These are phyloP conservation scores for Trametopsis cervina DNA, from an alignment of 768 basidiomycete genomes.

Conservation along the genomic window DNA sequence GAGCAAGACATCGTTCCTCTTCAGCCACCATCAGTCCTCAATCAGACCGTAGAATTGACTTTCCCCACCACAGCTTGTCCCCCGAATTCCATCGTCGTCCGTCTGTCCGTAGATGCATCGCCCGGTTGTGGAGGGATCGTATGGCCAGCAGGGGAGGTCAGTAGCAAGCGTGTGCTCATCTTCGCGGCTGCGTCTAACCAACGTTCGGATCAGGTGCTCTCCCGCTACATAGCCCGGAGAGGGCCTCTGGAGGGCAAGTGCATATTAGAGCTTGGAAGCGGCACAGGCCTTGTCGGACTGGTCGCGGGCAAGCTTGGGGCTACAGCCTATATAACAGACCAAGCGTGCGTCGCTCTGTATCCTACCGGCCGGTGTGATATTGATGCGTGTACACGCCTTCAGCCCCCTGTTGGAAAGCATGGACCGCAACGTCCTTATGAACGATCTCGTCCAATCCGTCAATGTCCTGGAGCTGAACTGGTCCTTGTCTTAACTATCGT, in stretches of 20 bases:
- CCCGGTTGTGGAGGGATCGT: conserved; percentile 90
- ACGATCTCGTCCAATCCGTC: conserved; percentile 47
- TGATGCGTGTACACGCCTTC: too few relatives aligned
- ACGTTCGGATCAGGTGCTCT: conserved; percentile 66
- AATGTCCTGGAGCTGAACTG: conserved; percentile 74
- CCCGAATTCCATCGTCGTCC: conserved; percentile 31
- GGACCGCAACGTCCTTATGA: conserved; percentile 63
- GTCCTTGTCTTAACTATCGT: conserved; percentile 30
- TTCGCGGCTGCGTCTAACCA: neutral
- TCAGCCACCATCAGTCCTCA: conserved; percentile 44
- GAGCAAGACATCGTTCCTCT: conserved; percentile 37
- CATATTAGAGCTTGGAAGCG: conserved; percentile 82
- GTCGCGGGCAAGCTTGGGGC: conserved; percentile 65
- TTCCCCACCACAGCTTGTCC: conserved; percentile 17
- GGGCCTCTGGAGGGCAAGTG: conserved; percentile 49
- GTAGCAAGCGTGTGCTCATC: conserved; percentile 11
- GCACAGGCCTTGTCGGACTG: conserved; percentile 90
- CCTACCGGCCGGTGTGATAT: neutral
- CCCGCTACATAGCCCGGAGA: conserved; percentile 62
- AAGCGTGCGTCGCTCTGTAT: conserved; percentile 61
- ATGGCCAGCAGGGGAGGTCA: conserved; percentile 89
- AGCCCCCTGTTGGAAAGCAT: conserved; percentile 76
- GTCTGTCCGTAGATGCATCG: conserved; percentile 65
- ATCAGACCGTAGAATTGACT: conserved; percentile 41
- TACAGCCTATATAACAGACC: conserved; percentile 79